Evolutionary conservation across 1,284 basidiomycete genomes (phyloP).

Genomic region (Moesziomyces antarcticus): DNA sequence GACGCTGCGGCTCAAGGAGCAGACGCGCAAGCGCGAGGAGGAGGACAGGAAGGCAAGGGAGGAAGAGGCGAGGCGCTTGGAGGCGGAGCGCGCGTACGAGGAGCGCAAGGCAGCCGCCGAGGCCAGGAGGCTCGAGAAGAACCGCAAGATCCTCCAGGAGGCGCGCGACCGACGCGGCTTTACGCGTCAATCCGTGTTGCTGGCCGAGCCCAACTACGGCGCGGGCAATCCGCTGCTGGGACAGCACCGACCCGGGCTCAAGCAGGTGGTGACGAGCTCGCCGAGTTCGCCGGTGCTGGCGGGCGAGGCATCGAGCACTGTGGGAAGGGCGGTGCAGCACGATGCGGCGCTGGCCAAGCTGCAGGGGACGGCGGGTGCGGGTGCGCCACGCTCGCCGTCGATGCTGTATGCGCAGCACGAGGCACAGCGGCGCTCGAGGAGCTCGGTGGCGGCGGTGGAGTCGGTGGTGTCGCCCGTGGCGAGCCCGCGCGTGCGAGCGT

Average conservation of each 20-base stretch:
- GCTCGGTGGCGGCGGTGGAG: constrained; percentile 6
- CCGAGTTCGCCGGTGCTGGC: constrained; percentile 27
- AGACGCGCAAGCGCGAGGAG: constrained; percentile 30
- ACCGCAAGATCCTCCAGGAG: constrained; percentile 35
- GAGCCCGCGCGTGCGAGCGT: constrained; percentile 8
- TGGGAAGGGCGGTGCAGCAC: constrained; percentile 10
- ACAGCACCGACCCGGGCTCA: background rate
- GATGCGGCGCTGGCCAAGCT: constrained; percentile 16
- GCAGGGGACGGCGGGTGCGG: constrained; percentile 10
- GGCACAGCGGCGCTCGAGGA: constrained; percentile 26
- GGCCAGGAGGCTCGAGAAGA: constrained; percentile 35
- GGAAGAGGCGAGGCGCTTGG: constrained; percentile 30
- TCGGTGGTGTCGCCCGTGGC: constrained; percentile 1
- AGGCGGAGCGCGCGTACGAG: constrained; percentile 22
- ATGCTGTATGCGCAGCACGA: constrained; percentile 20
- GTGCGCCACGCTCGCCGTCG: constrained; percentile 12
- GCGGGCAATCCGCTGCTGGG: constrained; percentile 38
- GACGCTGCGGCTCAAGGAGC: constrained; percentile 20
- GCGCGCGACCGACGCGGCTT: constrained; percentile 41
- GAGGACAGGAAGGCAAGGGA: constrained; percentile 28
- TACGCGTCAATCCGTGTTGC: constrained; percentile 29
- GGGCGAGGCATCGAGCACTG: constrained; percentile 7
- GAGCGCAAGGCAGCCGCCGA: constrained; percentile 27
- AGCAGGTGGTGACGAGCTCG: constrained; percentile 18
- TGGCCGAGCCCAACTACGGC: constrained; percentile 40